These are phyloP conservation scores for Cercospora berteroae DNA, from an alignment of 2,329 filamentous ascomycete genomes.

Conservation along the genomic window DNA sequence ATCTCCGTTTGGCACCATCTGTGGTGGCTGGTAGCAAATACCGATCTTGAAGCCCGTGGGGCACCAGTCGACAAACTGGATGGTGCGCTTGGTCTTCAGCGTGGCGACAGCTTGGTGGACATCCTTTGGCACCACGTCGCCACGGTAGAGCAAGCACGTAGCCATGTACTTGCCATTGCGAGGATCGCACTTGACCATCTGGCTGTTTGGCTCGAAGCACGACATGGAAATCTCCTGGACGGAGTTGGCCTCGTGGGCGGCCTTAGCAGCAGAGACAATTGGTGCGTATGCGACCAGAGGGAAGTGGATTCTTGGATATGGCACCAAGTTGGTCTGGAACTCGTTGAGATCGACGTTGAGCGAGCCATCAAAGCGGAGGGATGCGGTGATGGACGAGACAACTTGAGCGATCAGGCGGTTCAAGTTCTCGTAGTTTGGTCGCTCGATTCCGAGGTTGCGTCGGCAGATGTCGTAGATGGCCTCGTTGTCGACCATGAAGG, in stretches of 20 bases:
- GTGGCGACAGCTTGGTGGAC: slow-evolving; percentile 88
- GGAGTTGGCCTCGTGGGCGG: slow-evolving; percentile 95
- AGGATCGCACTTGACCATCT: slow-evolving; percentile 99
- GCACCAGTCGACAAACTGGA: slow-evolving; percentile 99
- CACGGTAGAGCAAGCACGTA: slow-evolving; percentile 95
- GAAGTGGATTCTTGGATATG: slow-evolving; percentile 99
- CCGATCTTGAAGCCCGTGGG: slow-evolving; percentile 99
- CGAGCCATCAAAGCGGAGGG: slow-evolving; percentile 95
- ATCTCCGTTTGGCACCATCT: slow-evolving; percentile 94
- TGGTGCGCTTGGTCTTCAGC: slow-evolving; percentile 98
- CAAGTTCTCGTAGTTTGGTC: slow-evolving; percentile 97
- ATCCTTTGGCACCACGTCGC: slow-evolving; percentile 96
- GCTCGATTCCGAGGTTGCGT: slow-evolving; percentile 93
- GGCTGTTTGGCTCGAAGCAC: slow-evolving; percentile 99
- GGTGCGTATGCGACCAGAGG: slow-evolving; percentile 94
- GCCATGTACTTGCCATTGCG: slow-evolving; percentile 99
- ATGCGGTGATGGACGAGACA: slow-evolving; percentile 96
- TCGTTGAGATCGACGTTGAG: slow-evolving; percentile 99
- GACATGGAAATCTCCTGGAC: slow-evolving; percentile 98
- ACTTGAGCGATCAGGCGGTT: slow-evolving; percentile 99
- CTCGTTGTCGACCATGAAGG: slow-evolving; percentile 99
- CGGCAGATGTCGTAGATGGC: slow-evolving; percentile 99
- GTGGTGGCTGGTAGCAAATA: slow-evolving; percentile 98
- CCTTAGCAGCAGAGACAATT: slow-evolving; percentile 91
- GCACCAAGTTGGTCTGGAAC: slow-evolving; percentile 99